Evolutionary conservation across 768 basidiomycete species (phyloP).

Genomic region (Saitozyma podzolica): DNA sequence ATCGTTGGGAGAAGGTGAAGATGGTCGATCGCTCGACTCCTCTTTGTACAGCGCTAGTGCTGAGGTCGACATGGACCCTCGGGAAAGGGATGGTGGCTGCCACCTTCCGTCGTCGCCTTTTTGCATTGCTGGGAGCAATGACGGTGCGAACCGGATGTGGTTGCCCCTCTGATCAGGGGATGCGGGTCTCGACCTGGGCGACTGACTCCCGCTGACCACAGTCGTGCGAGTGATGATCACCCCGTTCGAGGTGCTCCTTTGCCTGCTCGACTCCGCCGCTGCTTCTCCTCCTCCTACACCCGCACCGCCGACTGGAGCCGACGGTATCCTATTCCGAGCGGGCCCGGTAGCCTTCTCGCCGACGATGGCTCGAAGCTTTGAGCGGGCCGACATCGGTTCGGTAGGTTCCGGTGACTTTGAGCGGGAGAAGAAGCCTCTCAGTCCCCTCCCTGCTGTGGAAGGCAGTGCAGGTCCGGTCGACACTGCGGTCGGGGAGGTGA

Average conservation of each 20-base stretch:
- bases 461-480: slow-evolving; percentile 5
- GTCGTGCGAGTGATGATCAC: no score
- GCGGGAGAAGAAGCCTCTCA: slow-evolving; percentile 9
- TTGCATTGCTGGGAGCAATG: slow-evolving; percentile 27
- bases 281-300: background rate
- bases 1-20: background rate
- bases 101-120: slow-evolving; percentile 40
- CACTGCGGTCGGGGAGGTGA: slow-evolving; percentile 1
- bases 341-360: slow-evolving; percentile 12
- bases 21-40: slow-evolving; percentile 2
- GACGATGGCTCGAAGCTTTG: slow-evolving; percentile 5
- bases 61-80: slow-evolving; percentile 44
- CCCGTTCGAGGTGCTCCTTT: slow-evolving; percentile 1
- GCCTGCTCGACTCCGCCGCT: slow-evolving; percentile 1
- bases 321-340: background rate
- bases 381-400: slow-evolving; percentile 7
- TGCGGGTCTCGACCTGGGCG: no score
- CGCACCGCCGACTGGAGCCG: background rate
- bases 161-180: no score
- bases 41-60: slow-evolving; percentile 23
- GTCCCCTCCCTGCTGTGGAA: slow-evolving; percentile 6
- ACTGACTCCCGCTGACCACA: no score
- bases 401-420: slow-evolving; percentile 7
- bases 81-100: slow-evolving; percentile 43
- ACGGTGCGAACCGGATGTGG: no score